Percentiles rank a stretch among this genome's conserved stretches.
Conservation (phyloP, 345 rosid species). For the Boechera retrofracta region DNA sequence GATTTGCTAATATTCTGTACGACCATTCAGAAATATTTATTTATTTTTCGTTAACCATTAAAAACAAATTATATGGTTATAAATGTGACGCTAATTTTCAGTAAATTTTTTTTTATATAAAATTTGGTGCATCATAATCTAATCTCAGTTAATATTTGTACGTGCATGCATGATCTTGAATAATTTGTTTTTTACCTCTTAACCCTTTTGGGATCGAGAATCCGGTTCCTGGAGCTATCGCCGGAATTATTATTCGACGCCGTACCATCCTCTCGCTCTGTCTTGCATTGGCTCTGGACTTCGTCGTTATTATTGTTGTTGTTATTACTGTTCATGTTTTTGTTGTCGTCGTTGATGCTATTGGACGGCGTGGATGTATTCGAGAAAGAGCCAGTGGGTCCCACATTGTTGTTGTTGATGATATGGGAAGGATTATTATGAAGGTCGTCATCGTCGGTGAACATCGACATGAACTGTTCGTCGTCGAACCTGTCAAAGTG, state of each 20-base stretch:
- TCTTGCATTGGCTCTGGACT: slow-evolving; percentile 64
- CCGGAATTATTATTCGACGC: slow-evolving; percentile 40
- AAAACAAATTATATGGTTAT: neutral
- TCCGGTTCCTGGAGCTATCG: slow-evolving; percentile 49
- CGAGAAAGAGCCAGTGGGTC: slow-evolving; percentile 55
- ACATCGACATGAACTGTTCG: slow-evolving; percentile 86
- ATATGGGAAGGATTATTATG: neutral
- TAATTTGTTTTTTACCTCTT: slow-evolving; percentile 56
- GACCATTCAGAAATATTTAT: slow-evolving; percentile 13
- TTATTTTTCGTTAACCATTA: neutral
- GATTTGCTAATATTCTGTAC: slow-evolving; percentile 82
- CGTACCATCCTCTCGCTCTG: slow-evolving; percentile 41
- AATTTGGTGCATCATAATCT: neutral
- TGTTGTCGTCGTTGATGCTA: slow-evolving; percentile 61
- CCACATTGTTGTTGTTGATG: slow-evolving; percentile 47
- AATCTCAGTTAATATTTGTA: slow-evolving; percentile 20
- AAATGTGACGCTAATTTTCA: neutral
- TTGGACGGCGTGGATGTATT: slow-evolving; percentile 77
- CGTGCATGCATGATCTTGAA: slow-evolving; percentile 46
- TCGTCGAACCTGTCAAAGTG: slow-evolving; percentile 73
- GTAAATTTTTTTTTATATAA: neutral
- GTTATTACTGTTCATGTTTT: slow-evolving; percentile 43
- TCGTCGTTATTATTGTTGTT: slow-evolving; percentile 45
- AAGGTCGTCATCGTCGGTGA: slow-evolving; percentile 55
- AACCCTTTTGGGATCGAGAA: slow-evolving; percentile 82